phyloP scores from a whole-genome alignment of 2,329 filamentous ascomycete genomes.

The Colletotrichum sp. region DNA sequence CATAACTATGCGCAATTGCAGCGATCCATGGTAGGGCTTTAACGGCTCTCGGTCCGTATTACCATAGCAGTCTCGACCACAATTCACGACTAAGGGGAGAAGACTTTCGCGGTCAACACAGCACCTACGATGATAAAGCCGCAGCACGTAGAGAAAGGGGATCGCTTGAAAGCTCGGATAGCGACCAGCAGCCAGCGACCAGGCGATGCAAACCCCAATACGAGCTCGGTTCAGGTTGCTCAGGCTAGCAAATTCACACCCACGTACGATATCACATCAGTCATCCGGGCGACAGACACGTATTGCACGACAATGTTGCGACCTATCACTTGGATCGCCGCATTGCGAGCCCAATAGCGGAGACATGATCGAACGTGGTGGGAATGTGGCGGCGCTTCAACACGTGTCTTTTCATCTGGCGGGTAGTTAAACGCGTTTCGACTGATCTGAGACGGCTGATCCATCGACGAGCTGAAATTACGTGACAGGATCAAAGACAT shows the following conservation, averaged over 20 bases:
- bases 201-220: neutral
- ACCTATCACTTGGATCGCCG: neutral
- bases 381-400: neutral
- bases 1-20: neutral
- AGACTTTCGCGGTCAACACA: neutral
- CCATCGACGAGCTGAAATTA: neutral
- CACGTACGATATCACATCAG: neutral
- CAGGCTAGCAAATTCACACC: neutral
- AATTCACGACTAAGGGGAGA: neutral
- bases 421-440: neutral
- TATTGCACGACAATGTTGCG: neutral
- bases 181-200: neutral
- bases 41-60: neutral
- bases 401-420: neutral
- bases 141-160: neutral
- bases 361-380: neutral
- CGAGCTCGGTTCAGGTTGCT: neutral
- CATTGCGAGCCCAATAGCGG: neutral
- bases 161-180: neutral
- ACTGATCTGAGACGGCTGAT: constrained; percentile 7
- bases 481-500: neutral
- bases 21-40: neutral
- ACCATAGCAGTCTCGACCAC: neutral
- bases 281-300: neutral
- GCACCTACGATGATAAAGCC: neutral